Evolutionary conservation across 257 asterid species (phyloP).

Genomic region (Lycium ferocissimum): DNA sequence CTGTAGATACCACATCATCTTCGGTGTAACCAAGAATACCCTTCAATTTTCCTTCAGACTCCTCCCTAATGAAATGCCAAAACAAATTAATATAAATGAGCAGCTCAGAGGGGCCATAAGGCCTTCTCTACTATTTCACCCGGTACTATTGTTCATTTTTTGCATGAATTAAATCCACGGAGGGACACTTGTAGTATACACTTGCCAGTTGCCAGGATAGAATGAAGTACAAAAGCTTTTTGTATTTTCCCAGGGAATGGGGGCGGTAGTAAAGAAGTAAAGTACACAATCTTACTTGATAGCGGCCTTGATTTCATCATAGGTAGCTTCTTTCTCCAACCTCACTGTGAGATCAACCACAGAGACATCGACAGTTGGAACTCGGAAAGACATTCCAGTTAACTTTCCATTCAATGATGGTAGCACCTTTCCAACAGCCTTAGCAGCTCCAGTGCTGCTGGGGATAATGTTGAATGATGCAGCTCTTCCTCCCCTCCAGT

Average conservation of each 20-base stretch:
- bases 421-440: slow-evolving; percentile 85
- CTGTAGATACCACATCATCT: slow-evolving; percentile 87
- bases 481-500: slow-evolving; percentile 92
- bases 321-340: slow-evolving; percentile 72
- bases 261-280: not conserved
- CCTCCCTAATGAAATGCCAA: slow-evolving; percentile 52
- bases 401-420: slow-evolving; percentile 87
- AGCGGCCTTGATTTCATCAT: slow-evolving; percentile 77
- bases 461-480: slow-evolving; percentile 85
- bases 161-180: too few relatives aligned
- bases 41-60: slow-evolving; percentile 73
- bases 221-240: not conserved
- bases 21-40: slow-evolving; percentile 90
- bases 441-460: slow-evolving; percentile 81
- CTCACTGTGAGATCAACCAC: slow-evolving; percentile 88
- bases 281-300: slow-evolving; percentile 59
- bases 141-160: too few relatives aligned
- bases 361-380: slow-evolving; percentile 73
- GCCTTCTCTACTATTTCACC: too few relatives aligned
- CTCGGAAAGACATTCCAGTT: slow-evolving; percentile 91
- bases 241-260: not conserved
- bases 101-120: not conserved
- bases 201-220: too few relatives aligned
- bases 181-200: too few relatives aligned
- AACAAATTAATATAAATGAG: not conserved